Base-by-base conservation (phyloP, 202 grass and related monocot genomes). In the Setaria viridis region DNA sequence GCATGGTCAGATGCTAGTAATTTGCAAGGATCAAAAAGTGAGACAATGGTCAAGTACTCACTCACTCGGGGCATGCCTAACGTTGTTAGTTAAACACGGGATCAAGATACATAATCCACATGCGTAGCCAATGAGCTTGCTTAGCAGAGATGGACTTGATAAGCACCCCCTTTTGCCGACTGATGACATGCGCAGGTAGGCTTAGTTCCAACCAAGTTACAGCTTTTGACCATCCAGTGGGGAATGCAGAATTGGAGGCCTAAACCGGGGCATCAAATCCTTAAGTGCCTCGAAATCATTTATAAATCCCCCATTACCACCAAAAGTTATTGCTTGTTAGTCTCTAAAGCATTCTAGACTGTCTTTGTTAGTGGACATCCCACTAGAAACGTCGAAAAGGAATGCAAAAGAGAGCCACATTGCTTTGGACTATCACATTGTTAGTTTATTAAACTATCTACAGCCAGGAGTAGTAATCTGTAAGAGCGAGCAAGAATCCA, bases 361-460 rank as follows among this genome's bases (percentile, higher is more conserved):
- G 60, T 9, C 69, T 87, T 76, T 84, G 85, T 56, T 63, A 84
- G 89, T 87, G 85, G 85, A 59, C 62, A 48, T 84, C 76, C 80
- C 89, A 90, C 85, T 84, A 76, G n/a, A 34, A 80, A 35, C 51
- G 12, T 56, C 50, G 20, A 66, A 75, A 13, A 50, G 4, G 62
- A 67, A 55, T 5, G 51, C n/a, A 41, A 20, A 72, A 55, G 83
- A 46, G 65, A 7, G 29, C 25, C 65, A 65, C 10, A 65, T 49
- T 90, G 78, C 25, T 81, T 76, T 64, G 62, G 63, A 70, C 41
- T 34, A 13, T 9, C 55, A 16, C 30, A 50, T 85, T 62, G 39
- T 41, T 5, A 62, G 42, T 72, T 55, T 72, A 66, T 55, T 72
- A 72, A 73, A 17, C 79, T 32, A 72, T 15, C 72, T 62, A 72